These are phyloP conservation scores for Xerocomus subilludens DNA, from an alignment of 1,284 basidiomycete species.

Conservation along the genomic window DNA sequence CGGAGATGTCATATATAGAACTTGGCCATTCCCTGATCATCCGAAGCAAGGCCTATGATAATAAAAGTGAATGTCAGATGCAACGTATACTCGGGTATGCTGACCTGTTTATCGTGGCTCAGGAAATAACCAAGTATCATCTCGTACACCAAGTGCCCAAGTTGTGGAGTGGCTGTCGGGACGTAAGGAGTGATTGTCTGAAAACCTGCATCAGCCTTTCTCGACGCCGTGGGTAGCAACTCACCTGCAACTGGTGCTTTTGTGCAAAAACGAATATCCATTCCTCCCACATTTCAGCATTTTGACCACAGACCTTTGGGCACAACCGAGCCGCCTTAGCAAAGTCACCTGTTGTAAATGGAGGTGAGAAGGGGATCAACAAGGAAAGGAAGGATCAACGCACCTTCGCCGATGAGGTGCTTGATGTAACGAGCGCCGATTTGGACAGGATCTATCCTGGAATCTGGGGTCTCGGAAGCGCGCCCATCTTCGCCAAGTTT, in stretches of 20 bases:
- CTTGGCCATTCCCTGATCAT: conserved; percentile 91
- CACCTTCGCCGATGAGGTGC: conserved; percentile 80
- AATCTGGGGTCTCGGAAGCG: conserved; percentile 41
- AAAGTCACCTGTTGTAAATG: conserved; percentile 72
- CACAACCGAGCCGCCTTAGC: conserved; percentile 86
- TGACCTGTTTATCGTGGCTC: conserved; percentile 77
- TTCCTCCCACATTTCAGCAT: conserved; percentile 90
- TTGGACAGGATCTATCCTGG: conserved; percentile 70
- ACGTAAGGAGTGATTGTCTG: conserved; percentile 91
- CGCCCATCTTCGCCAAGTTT: conserved; percentile 56
- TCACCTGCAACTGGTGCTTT: conserved; percentile 81
- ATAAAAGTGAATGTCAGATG: conserved; percentile 21
- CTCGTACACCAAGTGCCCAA: conserved; percentile 91
- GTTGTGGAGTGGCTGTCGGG: conserved; percentile 83
- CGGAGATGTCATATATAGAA: conserved; percentile 88
- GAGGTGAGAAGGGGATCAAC: conserved; percentile 8
- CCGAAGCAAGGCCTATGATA: conserved; percentile 71
- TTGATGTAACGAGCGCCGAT: conserved; percentile 89
- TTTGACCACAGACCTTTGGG: conserved; percentile 85
- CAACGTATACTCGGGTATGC: conserved; percentile 36
- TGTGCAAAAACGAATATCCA: conserved; percentile 95
- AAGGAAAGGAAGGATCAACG: conserved; percentile 37
- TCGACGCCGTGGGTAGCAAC: conserved; percentile 30
- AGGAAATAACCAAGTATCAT: conserved; percentile 94
- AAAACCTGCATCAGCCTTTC: conserved; percentile 12